These are phyloP conservation scores for Thielaviopsis punctulata DNA, from an alignment of 2,329 filamentous ascomycete species.

Conservation along the genomic window DNA sequence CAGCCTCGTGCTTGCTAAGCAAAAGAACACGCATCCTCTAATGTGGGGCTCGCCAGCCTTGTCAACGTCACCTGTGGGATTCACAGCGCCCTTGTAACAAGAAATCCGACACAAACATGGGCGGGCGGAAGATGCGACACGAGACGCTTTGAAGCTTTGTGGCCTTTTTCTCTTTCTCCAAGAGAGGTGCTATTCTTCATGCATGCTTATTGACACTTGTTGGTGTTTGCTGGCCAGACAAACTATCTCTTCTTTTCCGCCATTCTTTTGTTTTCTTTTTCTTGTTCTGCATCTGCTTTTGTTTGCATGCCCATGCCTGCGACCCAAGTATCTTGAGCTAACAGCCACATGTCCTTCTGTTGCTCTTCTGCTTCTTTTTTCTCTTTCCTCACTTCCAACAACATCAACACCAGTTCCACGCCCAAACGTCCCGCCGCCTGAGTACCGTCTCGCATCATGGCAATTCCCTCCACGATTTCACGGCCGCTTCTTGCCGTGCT, in stretches of 20 bases:
- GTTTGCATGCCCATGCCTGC: neutral
- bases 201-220: neutral
- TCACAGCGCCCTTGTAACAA: too few relatives aligned
- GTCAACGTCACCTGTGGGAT: neutral
- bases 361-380: neutral
- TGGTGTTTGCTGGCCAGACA: neutral
- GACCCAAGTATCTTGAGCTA: too few relatives aligned
- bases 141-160: neutral
- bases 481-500: neutral
- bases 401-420: neutral
- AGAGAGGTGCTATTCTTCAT: neutral
- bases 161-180: too few relatives aligned
- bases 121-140: too few relatives aligned
- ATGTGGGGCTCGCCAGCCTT: conserved; percentile 1
- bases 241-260: neutral
- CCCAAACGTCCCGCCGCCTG: neutral
- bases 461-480: neutral
- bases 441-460: neutral
- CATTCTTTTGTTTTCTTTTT: neutral
- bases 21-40: conserved; percentile 2
- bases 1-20: conserved; percentile 5
- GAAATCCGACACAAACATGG: too few relatives aligned
- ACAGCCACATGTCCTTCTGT: neutral
- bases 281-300: neutral
- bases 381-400: neutral